Base-by-base conservation (phyloP, 176 grass and related monocot species). In the Thalia dealbata region DNA sequence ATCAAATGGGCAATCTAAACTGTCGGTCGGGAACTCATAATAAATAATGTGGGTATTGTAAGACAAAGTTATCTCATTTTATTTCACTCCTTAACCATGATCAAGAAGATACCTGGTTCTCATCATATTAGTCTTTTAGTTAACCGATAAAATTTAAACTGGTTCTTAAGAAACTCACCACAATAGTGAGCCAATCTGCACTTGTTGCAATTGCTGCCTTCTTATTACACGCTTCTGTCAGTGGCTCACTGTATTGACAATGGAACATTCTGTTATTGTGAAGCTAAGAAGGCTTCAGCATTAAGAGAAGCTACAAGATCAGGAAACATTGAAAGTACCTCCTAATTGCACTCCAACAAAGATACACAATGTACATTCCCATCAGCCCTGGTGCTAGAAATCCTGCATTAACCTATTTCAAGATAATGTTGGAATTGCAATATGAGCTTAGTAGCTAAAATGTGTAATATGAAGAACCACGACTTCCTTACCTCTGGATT, bases 311-410 rank as follows among this genome's bases (percentile, higher is more conserved):
- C 16, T 0, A 74, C 15, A 69, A 3, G 59, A 52, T 28, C 14
- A 60, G 58, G 3, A 41, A 54, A 32, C 13, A 73, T 80, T 21
- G 67, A 3, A 70, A 19, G 76, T 65, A 93, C 95, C 90, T 99
- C 75, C 90, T 88, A 50, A 99, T 88, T 10, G 90, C 90, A 29
- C 85, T 83, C 90, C 90, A 99, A 79, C 95, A 99, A 68, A 99
- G 83, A 74, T 88, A 99, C 13, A 93, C 95, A 68, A 93, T 69
- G 66, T 99, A 99, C 28, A 91, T 75, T 24, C 95, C 90, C 95
- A 99, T 99, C 32, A 99, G 75, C 30, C 95, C 88, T 1, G 95
- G 88, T 35, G 90, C 88, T 52, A 99, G 66, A 19, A 82, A 91
- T 60, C 95, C 95, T 70, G 79, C 88, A 74, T 90, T 95, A 10